phyloP scores from a whole-genome alignment of 352 stramenopile species.

The Globisporangium mamillatum region DNA sequence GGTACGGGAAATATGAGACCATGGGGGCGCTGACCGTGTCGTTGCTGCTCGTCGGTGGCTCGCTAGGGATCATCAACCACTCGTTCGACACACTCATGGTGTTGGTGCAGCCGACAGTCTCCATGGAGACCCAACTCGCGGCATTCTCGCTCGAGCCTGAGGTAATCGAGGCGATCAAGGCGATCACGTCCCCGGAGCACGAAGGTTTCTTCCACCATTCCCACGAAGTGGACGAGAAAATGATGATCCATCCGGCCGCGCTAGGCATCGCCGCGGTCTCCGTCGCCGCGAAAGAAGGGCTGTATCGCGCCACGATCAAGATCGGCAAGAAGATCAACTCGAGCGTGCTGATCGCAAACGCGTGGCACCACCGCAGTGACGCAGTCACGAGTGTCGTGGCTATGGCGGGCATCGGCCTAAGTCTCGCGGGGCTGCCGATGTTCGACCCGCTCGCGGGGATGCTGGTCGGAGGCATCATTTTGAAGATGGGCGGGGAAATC shows the following conservation, averaged over 20 bases:
- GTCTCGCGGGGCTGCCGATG: slow-evolving; percentile 53
- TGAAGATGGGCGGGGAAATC: slow-evolving; percentile 77
- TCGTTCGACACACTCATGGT: slow-evolving; percentile 63
- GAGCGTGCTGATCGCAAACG: slow-evolving; percentile 93
- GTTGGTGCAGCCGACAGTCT: slow-evolving; percentile 30
- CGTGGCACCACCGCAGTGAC: slow-evolving; percentile 92
- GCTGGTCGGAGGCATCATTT: slow-evolving; percentile 67
- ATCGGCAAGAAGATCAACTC: slow-evolving; percentile 91
- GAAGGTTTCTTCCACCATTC: slow-evolving; percentile 11
- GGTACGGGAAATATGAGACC: slow-evolving; percentile 77
- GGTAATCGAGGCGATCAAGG: slow-evolving; percentile 36
- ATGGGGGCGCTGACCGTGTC: slow-evolving; percentile 63
- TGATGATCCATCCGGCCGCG: slow-evolving; percentile 58
- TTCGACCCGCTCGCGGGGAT: slow-evolving; percentile 72
- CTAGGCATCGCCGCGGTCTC: slow-evolving; percentile 84
- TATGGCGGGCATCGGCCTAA: slow-evolving; percentile 59
- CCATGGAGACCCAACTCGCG: slow-evolving; percentile 11
- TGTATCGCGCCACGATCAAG: slow-evolving; percentile 90
- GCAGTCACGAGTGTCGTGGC: slow-evolving; percentile 80
- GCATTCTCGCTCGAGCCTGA: slow-evolving; percentile 10
- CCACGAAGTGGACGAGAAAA: slow-evolving; percentile 6
- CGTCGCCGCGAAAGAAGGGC: slow-evolving; percentile 89
- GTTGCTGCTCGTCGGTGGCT: slow-evolving; percentile 60
- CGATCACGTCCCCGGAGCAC: background rate
- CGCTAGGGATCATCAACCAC: slow-evolving; percentile 61